These are phyloP conservation scores for Diplotaxis tenuifolia DNA, from an alignment of 345 rosid species.

Conservation along the genomic window DNA sequence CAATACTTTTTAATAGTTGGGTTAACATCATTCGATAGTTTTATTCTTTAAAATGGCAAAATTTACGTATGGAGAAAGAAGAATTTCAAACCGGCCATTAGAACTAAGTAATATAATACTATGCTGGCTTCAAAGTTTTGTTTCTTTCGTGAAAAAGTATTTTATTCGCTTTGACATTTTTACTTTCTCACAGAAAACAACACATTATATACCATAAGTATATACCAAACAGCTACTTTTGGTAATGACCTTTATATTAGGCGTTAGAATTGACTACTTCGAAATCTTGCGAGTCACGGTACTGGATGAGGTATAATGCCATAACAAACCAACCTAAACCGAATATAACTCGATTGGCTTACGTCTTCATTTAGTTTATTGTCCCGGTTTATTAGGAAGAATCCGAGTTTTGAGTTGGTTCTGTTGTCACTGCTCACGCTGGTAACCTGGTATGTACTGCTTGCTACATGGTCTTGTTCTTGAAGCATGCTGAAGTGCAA, in stretches of 20 bases:
- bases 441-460: conserved; percentile 55
- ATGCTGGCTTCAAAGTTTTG: no score
- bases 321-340: neutral
- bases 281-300: conserved; percentile 19
- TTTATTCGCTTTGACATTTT: neutral
- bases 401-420: neutral
- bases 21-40: neutral
- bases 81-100: conserved; percentile 9
- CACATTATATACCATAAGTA: neutral
- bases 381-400: conserved; percentile 24
- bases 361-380: conserved; percentile 1
- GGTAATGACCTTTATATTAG: neutral
- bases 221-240: neutral
- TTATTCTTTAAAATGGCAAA: no score
- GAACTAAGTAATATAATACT: neutral
- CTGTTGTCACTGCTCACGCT: neutral
- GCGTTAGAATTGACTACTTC: conserved; percentile 15
- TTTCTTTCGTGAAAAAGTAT: neutral
- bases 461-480: conserved; percentile 17
- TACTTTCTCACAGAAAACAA: neutral
- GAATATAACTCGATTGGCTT: neutral
- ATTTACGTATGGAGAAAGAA: neutral
- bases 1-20: neutral
- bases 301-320: neutral
- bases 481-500: neutral